Evolutionary conservation across 305 asterid genomes (phyloP), one percentile per base, ranked within the genome.

Genomic region (Fraxinus ornus): DNA sequence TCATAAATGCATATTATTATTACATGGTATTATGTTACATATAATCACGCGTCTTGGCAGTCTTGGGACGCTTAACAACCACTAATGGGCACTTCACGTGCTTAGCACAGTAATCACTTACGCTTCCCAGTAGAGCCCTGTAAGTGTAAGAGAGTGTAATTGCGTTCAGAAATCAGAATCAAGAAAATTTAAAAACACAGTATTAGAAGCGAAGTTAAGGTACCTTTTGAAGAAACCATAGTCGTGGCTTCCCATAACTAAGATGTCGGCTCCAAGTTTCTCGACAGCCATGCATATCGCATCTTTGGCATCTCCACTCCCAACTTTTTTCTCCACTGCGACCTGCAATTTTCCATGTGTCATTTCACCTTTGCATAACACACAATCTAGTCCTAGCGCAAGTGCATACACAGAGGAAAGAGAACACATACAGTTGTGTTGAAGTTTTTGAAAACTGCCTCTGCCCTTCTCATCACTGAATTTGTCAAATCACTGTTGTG

Each of bases 141-240:
- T 75, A 74, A 44, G 3, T 22, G n/a, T 3, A 37, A 80, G 60
- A 41, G 7, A 15, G 3, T 49, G n/a, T 30, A 64, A 79, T 41
- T 26, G 9, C 22, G n/a, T 7, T 49, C 64, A 55, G 10, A 55
- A 55, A n/a, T 73, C 68, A 79, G 24, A 26, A 68, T 17, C 5
- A 49, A 79, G 26, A 17, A 70, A 68, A 10, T 5, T 55, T 19
- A n/a, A n/a, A 19, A 15, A 55, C 9, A 6, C 66, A n/a, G 3
- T 49, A 36, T 15, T 17, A 36, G 9, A 4, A 35, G 9, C 6
- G 0, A 71, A 10, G 3, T 32, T 17, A 12, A 24, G 15, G 49
- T 77, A 92, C 96, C 93, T 90, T 77, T 92, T 90, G 86, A 92
- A 86, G 88, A 92, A 91, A 73, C 96, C 94, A 80, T 90, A 92